Conservation (phyloP, 495 filamentous ascomycete species). For the Penicillium samsonianum region DNA sequence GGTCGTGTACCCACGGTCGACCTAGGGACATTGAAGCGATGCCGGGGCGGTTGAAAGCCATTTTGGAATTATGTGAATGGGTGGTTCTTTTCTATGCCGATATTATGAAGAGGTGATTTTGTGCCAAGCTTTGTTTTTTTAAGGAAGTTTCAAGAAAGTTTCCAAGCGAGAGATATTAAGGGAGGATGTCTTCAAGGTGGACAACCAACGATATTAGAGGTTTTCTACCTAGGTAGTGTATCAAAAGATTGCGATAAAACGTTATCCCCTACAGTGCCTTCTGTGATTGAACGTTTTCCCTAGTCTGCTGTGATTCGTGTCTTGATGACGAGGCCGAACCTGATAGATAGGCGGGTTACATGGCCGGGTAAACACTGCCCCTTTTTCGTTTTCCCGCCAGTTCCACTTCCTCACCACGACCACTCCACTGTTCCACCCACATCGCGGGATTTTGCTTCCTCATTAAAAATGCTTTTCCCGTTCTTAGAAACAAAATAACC, state of each 20-base stretch:
- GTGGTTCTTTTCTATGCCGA: background rate
- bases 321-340: background rate
- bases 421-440: background rate
- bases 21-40: slow-evolving; percentile 77
- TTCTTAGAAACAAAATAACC: background rate
- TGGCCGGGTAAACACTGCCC: slow-evolving; percentile 20
- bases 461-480: background rate
- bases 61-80: slow-evolving; percentile 18
- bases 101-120: background rate
- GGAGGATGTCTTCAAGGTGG: background rate
- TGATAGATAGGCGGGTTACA: slow-evolving; percentile 3
- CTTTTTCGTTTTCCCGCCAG: slow-evolving; percentile 18
- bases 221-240: background rate
- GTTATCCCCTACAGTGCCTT: slow-evolving; percentile 20
- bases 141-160: background rate
- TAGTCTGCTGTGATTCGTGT: slow-evolving; percentile 6
- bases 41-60: slow-evolving; percentile 45
- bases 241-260: slow-evolving; percentile 18
- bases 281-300: slow-evolving; percentile 10
- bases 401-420: background rate
- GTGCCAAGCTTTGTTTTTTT: background rate
- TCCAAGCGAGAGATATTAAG: background rate
- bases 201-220: background rate
- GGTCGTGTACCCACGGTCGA: slow-evolving; percentile 63
- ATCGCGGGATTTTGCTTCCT: background rate